Evolutionary conservation across 805 yeast species (phyloP).

Genomic region (Komagataella kurtzmanii): DNA sequence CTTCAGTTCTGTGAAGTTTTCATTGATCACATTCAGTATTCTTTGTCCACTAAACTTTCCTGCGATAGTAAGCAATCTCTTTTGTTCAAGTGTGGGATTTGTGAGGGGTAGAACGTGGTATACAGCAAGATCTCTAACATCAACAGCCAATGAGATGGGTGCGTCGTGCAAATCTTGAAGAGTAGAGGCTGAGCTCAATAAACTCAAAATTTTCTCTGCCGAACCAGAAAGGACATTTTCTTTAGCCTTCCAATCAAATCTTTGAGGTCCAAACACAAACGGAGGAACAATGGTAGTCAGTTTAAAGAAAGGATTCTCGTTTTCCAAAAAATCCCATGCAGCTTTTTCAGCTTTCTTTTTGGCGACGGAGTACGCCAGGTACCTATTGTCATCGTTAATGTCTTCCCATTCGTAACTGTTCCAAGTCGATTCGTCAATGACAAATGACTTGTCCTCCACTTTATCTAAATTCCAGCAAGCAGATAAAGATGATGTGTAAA

Average conservation of each 20-base stretch:
- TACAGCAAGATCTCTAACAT: slow-evolving; percentile 50
- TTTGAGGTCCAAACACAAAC: slow-evolving; percentile 26
- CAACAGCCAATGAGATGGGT: slow-evolving; percentile 19
- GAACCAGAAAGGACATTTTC: slow-evolving; percentile 15
- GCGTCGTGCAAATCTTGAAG: slow-evolving; percentile 10
- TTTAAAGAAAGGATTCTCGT: slow-evolving; percentile 18
- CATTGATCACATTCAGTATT: slow-evolving; percentile 19
- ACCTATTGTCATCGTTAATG: slow-evolving; percentile 9
- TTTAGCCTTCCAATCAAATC: slow-evolving; percentile 9
- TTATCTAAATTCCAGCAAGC: slow-evolving; percentile 19
- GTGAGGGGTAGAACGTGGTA: slow-evolving; percentile 43
- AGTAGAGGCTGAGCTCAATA: slow-evolving; percentile 8
- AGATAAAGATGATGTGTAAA: slow-evolving; percentile 39
- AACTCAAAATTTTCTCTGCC: slow-evolving; percentile 13
- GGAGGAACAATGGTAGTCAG: slow-evolving; percentile 20
- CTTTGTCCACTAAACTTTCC: slow-evolving; percentile 15
- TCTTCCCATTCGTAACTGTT: slow-evolving; percentile 12
- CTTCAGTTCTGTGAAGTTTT: slow-evolving; percentile 18
- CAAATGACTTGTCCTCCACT: not conserved
- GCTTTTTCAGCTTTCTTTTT: slow-evolving; percentile 31
- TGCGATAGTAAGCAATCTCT: slow-evolving; percentile 16
- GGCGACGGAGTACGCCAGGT: slow-evolving; percentile 24
- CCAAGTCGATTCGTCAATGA: slow-evolving; percentile 20
- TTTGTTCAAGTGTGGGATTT: slow-evolving; percentile 15
- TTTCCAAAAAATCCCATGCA: slow-evolving; percentile 23